Evolutionary conservation across 2,329 filamentous ascomycete genomes (phyloP).

Genomic region (Ceratocystis eucalypticola): DNA sequence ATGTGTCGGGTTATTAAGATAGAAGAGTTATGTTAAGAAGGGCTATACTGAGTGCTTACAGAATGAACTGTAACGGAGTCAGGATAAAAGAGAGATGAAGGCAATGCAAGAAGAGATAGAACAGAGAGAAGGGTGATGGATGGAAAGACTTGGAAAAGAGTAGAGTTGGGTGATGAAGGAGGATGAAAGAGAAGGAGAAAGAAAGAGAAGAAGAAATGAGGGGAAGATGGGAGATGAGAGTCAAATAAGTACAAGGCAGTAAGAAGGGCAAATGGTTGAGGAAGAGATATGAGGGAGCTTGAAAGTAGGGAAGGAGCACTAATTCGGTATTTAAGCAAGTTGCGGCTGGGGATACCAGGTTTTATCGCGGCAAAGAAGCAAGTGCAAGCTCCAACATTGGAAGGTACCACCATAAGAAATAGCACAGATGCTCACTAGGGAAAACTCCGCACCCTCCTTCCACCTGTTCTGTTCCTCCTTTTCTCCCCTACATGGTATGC

Average conservation of each 20-base stretch:
- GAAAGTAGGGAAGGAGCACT: conserved; percentile 11
- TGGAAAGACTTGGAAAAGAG: conserved; percentile 8
- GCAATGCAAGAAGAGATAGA: conserved; percentile 1
- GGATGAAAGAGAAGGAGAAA: neutral
- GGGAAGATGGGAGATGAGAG: neutral
- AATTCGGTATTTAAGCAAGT: conserved; percentile 14
- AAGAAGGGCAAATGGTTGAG: conserved; percentile 5
- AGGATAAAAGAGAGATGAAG: neutral
- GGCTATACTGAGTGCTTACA: conserved; percentile 1
- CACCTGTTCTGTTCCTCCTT: neutral
- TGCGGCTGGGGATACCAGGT: conserved; percentile 6
- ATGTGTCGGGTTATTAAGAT: conserved; percentile 19
- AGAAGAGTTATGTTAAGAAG: conserved; percentile 8
- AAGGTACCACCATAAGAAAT: neutral
- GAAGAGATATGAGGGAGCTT: neutral
- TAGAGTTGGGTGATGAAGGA: conserved; percentile 15
- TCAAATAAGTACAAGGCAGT: conserved; percentile 4
- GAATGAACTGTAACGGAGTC: neutral
- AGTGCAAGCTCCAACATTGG: conserved; percentile 15
- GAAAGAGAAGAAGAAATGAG: conserved; percentile 1
- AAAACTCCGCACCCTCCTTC: neutral
- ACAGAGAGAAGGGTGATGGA: conserved; percentile 6
- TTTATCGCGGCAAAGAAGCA: conserved; percentile 11
- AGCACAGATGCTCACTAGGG: neutral
- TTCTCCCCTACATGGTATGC: neutral